Percentiles rank a stretch among this genome's conserved stretches.
Evolutionary conservation across 495 filamentous ascomycete genomes (phyloP).

Genomic region (Podospora pseudocomata): DNA sequence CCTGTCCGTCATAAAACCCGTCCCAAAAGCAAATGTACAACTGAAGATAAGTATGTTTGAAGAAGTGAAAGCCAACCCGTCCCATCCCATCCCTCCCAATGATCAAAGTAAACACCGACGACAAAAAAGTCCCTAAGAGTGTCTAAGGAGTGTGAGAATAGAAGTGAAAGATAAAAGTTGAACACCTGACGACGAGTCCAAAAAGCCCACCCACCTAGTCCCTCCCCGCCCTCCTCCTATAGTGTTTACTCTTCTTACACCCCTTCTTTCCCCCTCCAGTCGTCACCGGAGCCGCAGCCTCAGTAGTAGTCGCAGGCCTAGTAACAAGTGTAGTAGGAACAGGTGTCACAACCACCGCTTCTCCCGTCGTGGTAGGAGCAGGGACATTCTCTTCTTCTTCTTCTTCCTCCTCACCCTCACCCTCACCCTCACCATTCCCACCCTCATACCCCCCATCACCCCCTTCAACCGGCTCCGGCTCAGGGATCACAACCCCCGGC

Average conservation of each 20-base stretch:
- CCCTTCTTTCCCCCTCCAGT: neutral
- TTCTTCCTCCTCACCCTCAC: neutral
- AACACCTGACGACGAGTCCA: too few species aligned
- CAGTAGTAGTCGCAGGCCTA: neutral
- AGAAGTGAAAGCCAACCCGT: neutral
- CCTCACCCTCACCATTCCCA: neutral
- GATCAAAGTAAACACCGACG: neutral
- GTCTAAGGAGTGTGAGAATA: constrained; percentile 11
- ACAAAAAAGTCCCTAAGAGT: constrained; percentile 2
- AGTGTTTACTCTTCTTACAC: neutral
- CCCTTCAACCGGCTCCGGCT: neutral
- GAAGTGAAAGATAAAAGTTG: neutral
- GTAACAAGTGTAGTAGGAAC: neutral
- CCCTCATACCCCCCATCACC: neutral
- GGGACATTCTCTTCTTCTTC: neutral
- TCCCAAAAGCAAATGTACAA: neutral
- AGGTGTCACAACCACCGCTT: neutral
- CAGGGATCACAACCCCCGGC: too few species aligned
- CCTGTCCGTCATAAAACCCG: neutral
- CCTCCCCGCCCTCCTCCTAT: neutral
- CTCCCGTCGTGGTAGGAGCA: neutral
- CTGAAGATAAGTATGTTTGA: neutral
- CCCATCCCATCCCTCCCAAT: neutral
- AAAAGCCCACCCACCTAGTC: neutral
- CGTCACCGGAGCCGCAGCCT: neutral